Evolutionary conservation across 1,139 yeast genomes (phyloP).

Genomic region (Pichia sp.): DNA sequence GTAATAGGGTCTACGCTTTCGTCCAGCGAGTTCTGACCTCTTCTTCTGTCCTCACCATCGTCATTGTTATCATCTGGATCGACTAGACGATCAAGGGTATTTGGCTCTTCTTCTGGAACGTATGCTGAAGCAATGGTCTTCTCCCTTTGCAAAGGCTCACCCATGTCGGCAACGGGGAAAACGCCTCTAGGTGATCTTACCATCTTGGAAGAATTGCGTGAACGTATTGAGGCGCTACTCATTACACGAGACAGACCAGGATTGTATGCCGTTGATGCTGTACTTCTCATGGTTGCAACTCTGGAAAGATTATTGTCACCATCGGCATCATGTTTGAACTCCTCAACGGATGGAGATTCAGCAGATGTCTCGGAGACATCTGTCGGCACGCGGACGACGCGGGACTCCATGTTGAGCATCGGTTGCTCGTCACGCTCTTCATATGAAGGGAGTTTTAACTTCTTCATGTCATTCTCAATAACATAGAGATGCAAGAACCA

Average conservation of each 20-base stretch:
- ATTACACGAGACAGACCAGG: slow-evolving; percentile 8
- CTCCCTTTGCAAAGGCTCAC: slow-evolving; percentile 53
- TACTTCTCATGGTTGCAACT: background rate
- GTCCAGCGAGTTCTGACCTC: background rate
- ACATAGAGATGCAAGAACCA: slow-evolving; percentile 66
- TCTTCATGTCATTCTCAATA: slow-evolving; percentile 62
- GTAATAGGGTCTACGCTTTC: background rate
- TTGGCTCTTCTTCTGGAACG: slow-evolving; percentile 9
- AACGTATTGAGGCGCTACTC: slow-evolving; percentile 4
- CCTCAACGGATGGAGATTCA: slow-evolving; percentile 4
- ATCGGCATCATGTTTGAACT: slow-evolving; percentile 17
- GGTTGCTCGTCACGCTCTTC: slow-evolving; percentile 79
- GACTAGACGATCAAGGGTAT: slow-evolving; percentile 17
- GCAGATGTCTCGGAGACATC: slow-evolving; percentile 6
- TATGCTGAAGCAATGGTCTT: slow-evolving; percentile 47
- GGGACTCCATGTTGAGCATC: slow-evolving; percentile 65
- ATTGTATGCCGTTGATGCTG: slow-evolving; percentile 5
- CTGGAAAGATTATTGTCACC: slow-evolving; percentile 12
- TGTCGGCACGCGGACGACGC: slow-evolving; percentile 53
- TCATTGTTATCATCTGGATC: slow-evolving; percentile 6
- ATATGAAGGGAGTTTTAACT: slow-evolving; percentile 57
- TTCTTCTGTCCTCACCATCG: slow-evolving; percentile 1
- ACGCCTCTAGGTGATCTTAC: slow-evolving; percentile 66
- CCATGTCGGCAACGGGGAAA: slow-evolving; percentile 77
- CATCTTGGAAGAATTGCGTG: slow-evolving; percentile 5